Percentiles rank a stretch among this genome's conserved stretches.
These are phyloP conservation scores for Arthrobotrys musiformis DNA, from an alignment of 2,329 filamentous ascomycete genomes.

Conservation along the genomic window DNA sequence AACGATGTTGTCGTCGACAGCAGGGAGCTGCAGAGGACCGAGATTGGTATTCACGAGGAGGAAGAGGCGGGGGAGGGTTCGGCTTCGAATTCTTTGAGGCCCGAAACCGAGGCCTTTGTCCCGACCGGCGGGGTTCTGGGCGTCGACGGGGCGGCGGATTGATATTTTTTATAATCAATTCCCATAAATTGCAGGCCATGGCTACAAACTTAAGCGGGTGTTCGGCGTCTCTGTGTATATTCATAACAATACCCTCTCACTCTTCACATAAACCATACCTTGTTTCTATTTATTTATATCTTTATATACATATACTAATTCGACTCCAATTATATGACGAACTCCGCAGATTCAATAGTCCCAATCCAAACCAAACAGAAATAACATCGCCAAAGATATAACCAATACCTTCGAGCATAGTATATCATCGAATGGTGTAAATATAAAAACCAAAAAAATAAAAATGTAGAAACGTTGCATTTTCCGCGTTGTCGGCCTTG, in stretches of 20 bases:
- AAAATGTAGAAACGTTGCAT: constrained; percentile 2
- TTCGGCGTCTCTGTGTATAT: not conserved
- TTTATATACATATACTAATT: no score
- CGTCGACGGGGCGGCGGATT: not conserved
- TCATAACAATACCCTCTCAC: no score
- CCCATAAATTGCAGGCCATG: no score
- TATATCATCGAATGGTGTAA: no score
- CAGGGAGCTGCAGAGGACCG: not conserved
- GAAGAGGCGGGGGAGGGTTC: not conserved
- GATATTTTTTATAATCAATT: not conserved
- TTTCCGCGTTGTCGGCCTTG: constrained; percentile 27
- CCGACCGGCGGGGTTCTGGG: not conserved
- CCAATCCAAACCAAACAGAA: no score
- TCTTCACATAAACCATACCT: no score
- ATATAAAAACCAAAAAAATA: no score
- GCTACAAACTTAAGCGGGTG: not conserved
- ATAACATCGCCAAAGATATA: no score
- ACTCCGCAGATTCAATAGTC: no score
- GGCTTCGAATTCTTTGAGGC: not conserved
- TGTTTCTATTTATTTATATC: no score
- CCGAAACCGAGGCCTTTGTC: constrained; percentile 37
- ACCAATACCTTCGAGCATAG: no score
- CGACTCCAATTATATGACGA: no score
- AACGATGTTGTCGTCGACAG: constrained; percentile 31
- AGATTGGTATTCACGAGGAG: not conserved